Base-by-base conservation (phyloP, 192 early-diverging fungal genomes). In the Mortierella hygrophila region DNA sequence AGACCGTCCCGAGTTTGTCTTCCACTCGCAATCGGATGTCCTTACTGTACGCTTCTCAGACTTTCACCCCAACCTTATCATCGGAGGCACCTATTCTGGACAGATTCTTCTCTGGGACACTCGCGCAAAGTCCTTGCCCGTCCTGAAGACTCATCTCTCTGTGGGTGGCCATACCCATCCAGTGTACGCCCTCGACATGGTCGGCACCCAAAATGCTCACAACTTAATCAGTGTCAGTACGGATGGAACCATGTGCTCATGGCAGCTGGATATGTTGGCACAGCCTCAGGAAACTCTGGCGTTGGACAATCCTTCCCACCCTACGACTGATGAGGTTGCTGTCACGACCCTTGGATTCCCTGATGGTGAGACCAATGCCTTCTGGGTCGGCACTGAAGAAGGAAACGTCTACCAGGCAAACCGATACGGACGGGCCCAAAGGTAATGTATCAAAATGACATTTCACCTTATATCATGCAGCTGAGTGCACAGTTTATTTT, bases 31-130 rank as follows among this genome's bases (percentile, higher is more conserved):
- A 91, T 97, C 97, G 7, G 97, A 96, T 75, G 95, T 99, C 23
- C 94, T 96, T 68, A 92, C 94, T 15, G 97, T 97, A 15, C 90
- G 89, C 29, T 99, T 99, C 78, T 97, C 97, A 23, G 94, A 96
- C 32, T 99, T 98, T 82, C 97, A 99, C 83, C 97, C 97, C 41
- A 96, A 96, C 80, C 85, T 97, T 65, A 88, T 99, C 52, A 93
- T 99, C 44, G 99, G 98, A 77, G 97, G 98, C 26, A 97, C 98
- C 7, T 99, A 98, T 85, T 98, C 98, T 42, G 99, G 99, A 37
- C 99, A 99, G 90, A 96, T 99, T 79, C 91, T 98, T 21, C 89
- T 99, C 26, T 99, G 99, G 99, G 99, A 99, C 89, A 99, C 92
- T 60, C 93, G 99, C 37, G 92, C 97, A 23, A 98, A 98, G 83